Conservation (phyloP, 768 basidiomycete genomes). For the Lactarius evosmus region DNA sequence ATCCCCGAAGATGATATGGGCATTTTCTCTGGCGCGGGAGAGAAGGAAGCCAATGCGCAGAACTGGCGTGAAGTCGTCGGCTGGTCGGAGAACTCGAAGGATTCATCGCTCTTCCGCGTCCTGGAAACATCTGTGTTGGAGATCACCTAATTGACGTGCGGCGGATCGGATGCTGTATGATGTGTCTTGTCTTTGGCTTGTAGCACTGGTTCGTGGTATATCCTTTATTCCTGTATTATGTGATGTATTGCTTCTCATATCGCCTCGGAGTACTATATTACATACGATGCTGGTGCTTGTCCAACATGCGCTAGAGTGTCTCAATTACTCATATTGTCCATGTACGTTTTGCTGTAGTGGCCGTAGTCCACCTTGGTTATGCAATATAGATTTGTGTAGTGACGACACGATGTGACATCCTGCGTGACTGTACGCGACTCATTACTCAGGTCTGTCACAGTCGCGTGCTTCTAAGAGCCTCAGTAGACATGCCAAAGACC, state of each 20-base stretch:
- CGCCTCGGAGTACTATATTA: conserved; percentile 11
- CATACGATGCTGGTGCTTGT: conserved; percentile 8
- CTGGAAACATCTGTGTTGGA: conserved; percentile 79
- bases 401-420: neutral
- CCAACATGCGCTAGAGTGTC: conserved; percentile 9
- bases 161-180: neutral
- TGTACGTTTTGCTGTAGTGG: conserved; percentile 24
- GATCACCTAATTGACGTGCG: conserved; percentile 42
- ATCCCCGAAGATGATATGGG: conserved; percentile 76
- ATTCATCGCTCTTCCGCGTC: conserved; percentile 68
- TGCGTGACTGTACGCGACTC: conserved; percentile 20
- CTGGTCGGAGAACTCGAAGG: conserved; percentile 80
- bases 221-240: conserved; percentile 28
- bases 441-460: neutral
- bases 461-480: neutral
- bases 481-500: conserved; percentile 24
- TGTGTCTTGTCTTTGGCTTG: conserved; percentile 6
- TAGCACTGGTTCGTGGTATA: conserved; percentile 17
- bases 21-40: conserved; percentile 71
- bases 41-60: conserved; percentile 77
- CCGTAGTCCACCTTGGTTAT: conserved; percentile 7
- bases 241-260: conserved; percentile 9
- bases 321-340: conserved; percentile 20
- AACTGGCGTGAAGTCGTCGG: conserved; percentile 82
- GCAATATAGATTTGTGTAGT: conserved; percentile 5